phyloP scores from a whole-genome alignment of 2,329 filamentous ascomycete species.

The Colletotrichum brevisporum region DNA sequence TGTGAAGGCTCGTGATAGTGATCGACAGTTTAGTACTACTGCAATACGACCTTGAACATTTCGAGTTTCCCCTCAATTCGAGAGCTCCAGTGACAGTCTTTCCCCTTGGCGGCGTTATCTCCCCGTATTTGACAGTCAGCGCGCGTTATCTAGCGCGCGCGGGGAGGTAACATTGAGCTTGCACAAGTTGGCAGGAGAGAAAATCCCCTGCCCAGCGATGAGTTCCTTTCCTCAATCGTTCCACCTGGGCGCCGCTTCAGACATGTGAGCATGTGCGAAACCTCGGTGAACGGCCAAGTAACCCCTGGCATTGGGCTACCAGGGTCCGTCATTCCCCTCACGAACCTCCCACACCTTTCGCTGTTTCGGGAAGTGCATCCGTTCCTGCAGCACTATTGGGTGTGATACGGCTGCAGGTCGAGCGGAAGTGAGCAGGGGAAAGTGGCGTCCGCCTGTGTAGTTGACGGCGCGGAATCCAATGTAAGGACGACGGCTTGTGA shows the following conservation, averaged over 20 bases:
- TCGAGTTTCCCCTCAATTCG: constrained; percentile 28
- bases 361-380: constrained; percentile 24
- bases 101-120: background rate
- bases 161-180: constrained; percentile 18
- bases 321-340: constrained; percentile 11
- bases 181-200: background rate
- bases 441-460: background rate
- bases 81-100: background rate
- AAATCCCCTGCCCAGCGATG: constrained; percentile 1
- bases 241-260: background rate
- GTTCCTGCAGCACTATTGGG: constrained; percentile 27
- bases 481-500: no score
- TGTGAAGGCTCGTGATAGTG: constrained; percentile 9
- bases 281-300: constrained; percentile 27
- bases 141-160: constrained; percentile 6
- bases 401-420: constrained; percentile 14
- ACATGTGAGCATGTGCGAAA: constrained; percentile 32
- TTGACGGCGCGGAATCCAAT: no score
- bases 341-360: constrained; percentile 11
- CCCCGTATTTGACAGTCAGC: constrained; percentile 5
- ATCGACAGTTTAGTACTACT: constrained; percentile 4
- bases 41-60: constrained; percentile 17
- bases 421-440: background rate
- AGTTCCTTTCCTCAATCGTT: background rate
- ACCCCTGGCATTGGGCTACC: constrained; percentile 1